Evolutionary conservation across 192 early-diverging fungal species (phyloP), one percentile per base, ranked within the genome.

Genomic region (Backusella australiensis): DNA sequence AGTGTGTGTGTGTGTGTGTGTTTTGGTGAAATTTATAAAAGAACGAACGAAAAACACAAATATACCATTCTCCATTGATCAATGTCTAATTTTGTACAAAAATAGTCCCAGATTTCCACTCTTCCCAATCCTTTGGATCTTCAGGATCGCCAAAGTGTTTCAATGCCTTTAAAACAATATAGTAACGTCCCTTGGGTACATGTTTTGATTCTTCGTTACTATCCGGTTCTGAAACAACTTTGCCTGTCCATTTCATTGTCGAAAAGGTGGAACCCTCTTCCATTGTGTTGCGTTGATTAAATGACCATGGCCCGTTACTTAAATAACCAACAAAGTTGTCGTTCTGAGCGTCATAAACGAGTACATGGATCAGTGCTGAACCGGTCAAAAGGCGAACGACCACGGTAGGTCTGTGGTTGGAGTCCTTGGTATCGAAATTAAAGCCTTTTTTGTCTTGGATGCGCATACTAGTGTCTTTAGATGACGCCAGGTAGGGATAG

Each of bases 81-180:
- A 6, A 36, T 26, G 12, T 39, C 36, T 74, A 74, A 39, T 39
- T 65, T 15, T 65, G 34, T 65, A 74, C 23, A 41, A 12, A 19
- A 7, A 74, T 74, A 2, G 72, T 38, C 15, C 72, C 72, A 19
- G 77, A 73, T 17, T 38, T 68, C 77, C 77, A 78, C 11, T 35
- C 23, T n/a, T 78, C 71, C 53, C 44, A 81, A 32, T 81, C 80
- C 41, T 67, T 34, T 17, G 39, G 35, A 44, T 72, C 71, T 5
- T 74, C n/a, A 41, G 75, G 73, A 36, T 83, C 77, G 29, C 82
- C 82, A 42, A 83, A 69, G 26, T 72, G 67, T 21, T 70, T 76
- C n/a, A 81, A 71, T 26, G 79, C 79, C 34, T 67, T 72, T 32
- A 77, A 42, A 38, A 39, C 23, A 19, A 81, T 65, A 59, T 73